Base-by-base conservation (phyloP, 306 rosid species). In the Cicer judaicum region DNA sequence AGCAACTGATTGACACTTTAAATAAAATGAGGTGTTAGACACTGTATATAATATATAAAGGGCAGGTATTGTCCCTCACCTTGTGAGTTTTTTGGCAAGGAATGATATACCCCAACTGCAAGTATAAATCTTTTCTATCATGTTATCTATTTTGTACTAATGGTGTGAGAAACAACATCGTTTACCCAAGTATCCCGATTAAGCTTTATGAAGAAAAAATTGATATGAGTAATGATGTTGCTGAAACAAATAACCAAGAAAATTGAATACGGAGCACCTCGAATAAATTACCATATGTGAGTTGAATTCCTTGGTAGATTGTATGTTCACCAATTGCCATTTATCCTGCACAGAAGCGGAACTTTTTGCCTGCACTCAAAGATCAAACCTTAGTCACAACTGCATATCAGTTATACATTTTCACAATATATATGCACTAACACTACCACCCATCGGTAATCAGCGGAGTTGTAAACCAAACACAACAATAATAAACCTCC, bases 101-200 rank as follows among this genome's bases (percentile, higher is more conserved):
- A 15, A 59, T 11, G 42, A 59, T 13, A 11, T 29, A 41, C 64
- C 64, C 40, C 41, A 59, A 29, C 16, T 59, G 16, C 64, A 59
- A 15, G 42, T 59, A 11, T 59, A 2, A 11, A 59, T 59, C 10
- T 29, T 29, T 59, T 57, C 16, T 24, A 24, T 24, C 64, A 21
- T 21, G 15, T 24, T 54, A 11, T 19, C 24, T 21, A 21, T 21
- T 92, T 95, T 61, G 93, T 89, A 79, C 76, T 70, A 18, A 95
- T 89, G 52, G 99, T 95, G 83, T 92, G 98, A 84, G 97, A 90
- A 80, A 95, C 98, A 82, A 96, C 98, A 73, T 95, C 98, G 80
- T 95, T 92, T 73, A 93, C 96, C 99, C 99, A 95, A 65, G 96
- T 92, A 83, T 95, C 99, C 56, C 96, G 92, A 80, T 95, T 95